phyloP scores from a whole-genome alignment of 257 asterid genomes.

The Solanum appendiculatum region DNA sequence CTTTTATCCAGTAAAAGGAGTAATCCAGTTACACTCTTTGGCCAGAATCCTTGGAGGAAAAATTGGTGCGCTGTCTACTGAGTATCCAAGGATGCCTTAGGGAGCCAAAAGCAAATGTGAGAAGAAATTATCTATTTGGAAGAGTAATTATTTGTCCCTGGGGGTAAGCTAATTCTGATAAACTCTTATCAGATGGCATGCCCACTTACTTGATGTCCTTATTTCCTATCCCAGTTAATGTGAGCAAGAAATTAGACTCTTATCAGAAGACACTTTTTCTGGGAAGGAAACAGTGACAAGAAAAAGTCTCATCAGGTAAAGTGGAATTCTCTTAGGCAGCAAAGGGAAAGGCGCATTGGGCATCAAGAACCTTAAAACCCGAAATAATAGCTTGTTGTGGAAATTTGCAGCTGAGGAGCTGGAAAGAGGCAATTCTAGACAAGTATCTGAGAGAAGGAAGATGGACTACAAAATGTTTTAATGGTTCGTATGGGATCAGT shows the following conservation, averaged over 20 bases:
- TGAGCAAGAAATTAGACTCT: not conserved
- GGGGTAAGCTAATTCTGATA: not conserved
- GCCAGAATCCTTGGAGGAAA: not conserved
- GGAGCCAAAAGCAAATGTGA: not conserved
- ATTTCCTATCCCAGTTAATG: not conserved
- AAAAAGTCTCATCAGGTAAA: not conserved
- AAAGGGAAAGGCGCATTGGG: not conserved
- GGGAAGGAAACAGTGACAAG: not conserved
- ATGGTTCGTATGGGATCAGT: not conserved
- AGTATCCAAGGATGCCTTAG: not conserved
- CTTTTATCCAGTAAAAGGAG: not conserved
- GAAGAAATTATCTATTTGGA: not conserved
- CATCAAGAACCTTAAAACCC: not conserved
- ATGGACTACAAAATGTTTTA: not conserved
- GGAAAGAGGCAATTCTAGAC: not conserved
- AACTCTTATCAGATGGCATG: not conserved
- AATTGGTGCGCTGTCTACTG: not conserved
- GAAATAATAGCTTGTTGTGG: not conserved
- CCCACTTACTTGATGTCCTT: not conserved
- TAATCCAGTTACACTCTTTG: not conserved
- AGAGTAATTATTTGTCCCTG: not conserved
- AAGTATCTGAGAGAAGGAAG: not conserved
- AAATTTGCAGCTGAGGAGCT: not conserved
- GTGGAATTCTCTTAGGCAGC: not conserved
- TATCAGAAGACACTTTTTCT: not conserved